Evolutionary conservation across 2,329 filamentous ascomycete genomes (phyloP), one percentile per base, ranked within the genome.

Genomic region (Orbilia javanica): DNA sequence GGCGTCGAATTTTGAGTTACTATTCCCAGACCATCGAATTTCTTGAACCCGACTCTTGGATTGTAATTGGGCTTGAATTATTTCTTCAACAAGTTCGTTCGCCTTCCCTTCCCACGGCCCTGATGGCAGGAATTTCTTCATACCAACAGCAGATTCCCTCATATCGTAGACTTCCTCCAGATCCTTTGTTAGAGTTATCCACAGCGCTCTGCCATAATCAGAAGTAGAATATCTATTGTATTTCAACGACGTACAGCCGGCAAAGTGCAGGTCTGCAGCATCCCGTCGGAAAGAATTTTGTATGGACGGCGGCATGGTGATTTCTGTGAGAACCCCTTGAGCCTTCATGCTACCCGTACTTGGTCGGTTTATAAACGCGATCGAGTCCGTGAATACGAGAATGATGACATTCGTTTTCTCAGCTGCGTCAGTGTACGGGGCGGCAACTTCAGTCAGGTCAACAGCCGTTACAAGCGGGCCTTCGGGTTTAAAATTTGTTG

Each of bases 21-120:
- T 70, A 22, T 79, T 72, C 20, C 70, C 70, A 3, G 75, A 74
- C 75, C 68, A 74, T 50, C 75, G 67, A 13, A 60, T 73, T 57
- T 79, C 75, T 22, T 73, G 70, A 4, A 79, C 18, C 27, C 70
- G 34, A 13, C 22, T 63, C 27, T 79, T 79, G 3, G 90, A 92
- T 84, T 97, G 95, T 13, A 97, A 90, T 80, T 91, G 90, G 7
- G 94, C 94, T 84, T 95, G 96, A 57, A 90, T 89, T 11, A 97
- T 87, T 80, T 98, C 96, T 84, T 98, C 95, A 29, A 90, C 90
- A 84, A 93, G 90, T 78, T 91, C 92, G 18, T 87, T 86, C 0
- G 92, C 93, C 83, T 91, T 94, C 27, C 90, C 90, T 82, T 97
- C 92, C 81, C 95, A 95, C 6, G 88, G 85, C 65, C 93, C 92